Evolutionary conservation across 176 grass and related monocot species (phyloP), one percentile per base, ranked within the genome.

Genomic region (Aegilops sharonensis): DNA sequence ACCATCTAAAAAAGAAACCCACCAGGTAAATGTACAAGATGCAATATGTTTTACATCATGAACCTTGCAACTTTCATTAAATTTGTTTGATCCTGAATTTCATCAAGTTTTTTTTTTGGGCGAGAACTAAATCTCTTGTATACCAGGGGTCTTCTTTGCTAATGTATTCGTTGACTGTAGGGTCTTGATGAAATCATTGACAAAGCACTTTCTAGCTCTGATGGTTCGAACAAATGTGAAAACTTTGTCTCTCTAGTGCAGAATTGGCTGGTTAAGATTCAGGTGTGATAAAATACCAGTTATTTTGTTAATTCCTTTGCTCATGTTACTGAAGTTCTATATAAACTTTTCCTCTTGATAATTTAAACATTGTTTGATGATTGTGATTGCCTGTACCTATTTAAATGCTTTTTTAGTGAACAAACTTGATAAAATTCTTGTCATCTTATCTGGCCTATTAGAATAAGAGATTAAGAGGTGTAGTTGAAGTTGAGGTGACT

Each of bases 191-290:
- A 98, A 65, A 95, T 95, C 60, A 64, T 86, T 43, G 74, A 92
- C 78, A 95, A 88, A 76, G 7, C 81, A 68, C 96, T 98, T 50
- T 25, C 3, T 24, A 91, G 85, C 86, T 69, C 39, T 92, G 96
- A 95, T 85, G 93, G 88, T 84, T 92, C 88, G 72, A 94, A 71
- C 18, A 93, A 42, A 43, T 92, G 96, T 79, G 74, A 95, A 86
- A 88, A 95, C 78, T 98, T 98, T 86, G 88, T 94, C 72, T 83
- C 75, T 18, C 48, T 89, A 76, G 96, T 95, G 68, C 84, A 91
- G 78, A 89, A 75, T 64, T 95, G 91, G 93, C 87, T 95, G n/a
- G 87, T 45, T 23, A 95, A 83, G 80, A 90, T 98, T 83, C 82
- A 98, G 96, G 96, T 90, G 40, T 67, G 47, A 70, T 86, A 42